Evolutionary conservation across 2,329 filamentous ascomycete genomes (phyloP).

Genomic region (Fusarium hainanense): DNA sequence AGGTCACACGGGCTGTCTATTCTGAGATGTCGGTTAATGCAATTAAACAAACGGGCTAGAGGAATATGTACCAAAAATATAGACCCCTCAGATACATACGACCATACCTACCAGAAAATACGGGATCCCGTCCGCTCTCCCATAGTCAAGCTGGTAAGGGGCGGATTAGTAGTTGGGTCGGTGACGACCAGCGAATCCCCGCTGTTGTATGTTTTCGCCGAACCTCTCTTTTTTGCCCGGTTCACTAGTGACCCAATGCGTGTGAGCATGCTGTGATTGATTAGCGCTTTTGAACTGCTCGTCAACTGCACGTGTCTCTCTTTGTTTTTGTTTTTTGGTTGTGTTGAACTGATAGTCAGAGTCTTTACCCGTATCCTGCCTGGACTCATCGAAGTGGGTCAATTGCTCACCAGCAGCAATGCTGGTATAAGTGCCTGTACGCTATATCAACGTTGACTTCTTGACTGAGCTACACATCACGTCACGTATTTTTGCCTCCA

Average conservation of each 20-base stretch:
- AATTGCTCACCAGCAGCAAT: background rate
- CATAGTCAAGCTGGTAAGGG: background rate
- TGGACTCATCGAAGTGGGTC: background rate
- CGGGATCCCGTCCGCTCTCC: background rate
- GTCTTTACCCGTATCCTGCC: background rate
- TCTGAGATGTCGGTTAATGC: background rate
- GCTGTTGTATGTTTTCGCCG: background rate
- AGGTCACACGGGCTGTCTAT: background rate
- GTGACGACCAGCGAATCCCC: background rate
- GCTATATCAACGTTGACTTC: background rate
- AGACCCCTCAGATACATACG: accelerated
- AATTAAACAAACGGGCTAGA: background rate
- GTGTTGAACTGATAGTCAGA: background rate
- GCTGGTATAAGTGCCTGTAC: background rate
- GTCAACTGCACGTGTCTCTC: background rate
- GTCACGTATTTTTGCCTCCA: background rate
- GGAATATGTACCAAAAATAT: accelerated
- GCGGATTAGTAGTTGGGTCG: background rate
- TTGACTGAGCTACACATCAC: background rate
- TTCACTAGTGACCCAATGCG: background rate
- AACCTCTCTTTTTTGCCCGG: background rate
- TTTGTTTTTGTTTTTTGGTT: background rate
- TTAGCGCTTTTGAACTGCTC: background rate
- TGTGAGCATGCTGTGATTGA: background rate
- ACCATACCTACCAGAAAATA: background rate